Base-by-base conservation (phyloP, 2,329 filamentous ascomycete genomes). In the Neoscytalidium dimidiatum region DNA sequence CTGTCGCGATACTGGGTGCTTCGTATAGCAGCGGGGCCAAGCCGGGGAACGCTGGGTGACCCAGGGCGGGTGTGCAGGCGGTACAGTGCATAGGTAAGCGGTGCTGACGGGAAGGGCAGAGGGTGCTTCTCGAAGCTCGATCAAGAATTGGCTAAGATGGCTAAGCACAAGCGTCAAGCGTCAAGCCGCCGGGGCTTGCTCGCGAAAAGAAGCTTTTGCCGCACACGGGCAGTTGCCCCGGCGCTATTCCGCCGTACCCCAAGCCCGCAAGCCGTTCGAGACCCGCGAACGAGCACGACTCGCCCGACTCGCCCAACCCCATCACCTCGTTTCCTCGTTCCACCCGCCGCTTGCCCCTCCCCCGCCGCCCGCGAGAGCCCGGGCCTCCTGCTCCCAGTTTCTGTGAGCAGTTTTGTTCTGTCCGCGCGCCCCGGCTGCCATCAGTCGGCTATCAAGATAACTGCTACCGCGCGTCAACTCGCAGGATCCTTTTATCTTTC, bases 191-290 rank as follows among this genome's bases (percentile, higher is more conserved):
- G n/a, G n/a, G n/a, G n/a, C n/a, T n/a, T n/a, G n/a, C n/a, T n/a
- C n/a, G n/a, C n/a, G n/a, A n/a, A 53, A 57, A 57, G 44, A 23
- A 28, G 21, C 33, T 58, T 43, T 60, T 46, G 41, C 41, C 56
- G 38, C 41, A 46, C 38, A 23, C 56, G 43, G 56, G 38, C 56
- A 60, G 56, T 33, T 46, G 38, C 38, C 11, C 56, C 56, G 56
- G n/a, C 56, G 56, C 56, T 60, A 60, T 28, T 28, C 56, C 41
- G n/a, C 56, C 38, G 38, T 60, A 60, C 41, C 41, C 56, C 41
- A 46, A 48, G 41, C 38, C 56, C 21, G 31, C 23, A 4, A 17
- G 13, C 4, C 53, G 38, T 60, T 60, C 56, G 56, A 60, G 56
- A 60, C 56, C 33, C 26, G 43, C 43, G n/a, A 13, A n/a, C n/a